Percentiles rank a stretch among this genome's conserved stretches.
These are phyloP conservation scores for Leptographium wingfieldii DNA, from an alignment of 2,329 filamentous ascomycete species.

Conservation along the genomic window DNA sequence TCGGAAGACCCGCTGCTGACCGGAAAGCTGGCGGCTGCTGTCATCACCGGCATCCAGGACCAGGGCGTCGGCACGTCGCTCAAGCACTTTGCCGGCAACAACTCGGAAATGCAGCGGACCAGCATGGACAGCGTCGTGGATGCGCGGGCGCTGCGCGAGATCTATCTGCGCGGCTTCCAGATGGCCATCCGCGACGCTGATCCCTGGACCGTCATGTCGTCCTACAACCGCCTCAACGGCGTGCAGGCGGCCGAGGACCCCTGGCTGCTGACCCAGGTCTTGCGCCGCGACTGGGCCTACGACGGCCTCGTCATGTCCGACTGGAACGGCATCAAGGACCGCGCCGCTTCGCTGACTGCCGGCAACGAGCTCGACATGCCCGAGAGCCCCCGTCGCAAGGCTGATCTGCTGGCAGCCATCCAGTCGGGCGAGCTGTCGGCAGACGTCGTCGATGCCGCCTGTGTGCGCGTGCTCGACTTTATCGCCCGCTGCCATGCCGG, in stretches of 20 bases:
- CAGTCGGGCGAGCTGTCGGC: not conserved
- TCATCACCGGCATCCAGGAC: not conserved
- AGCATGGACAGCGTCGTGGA: slow-evolving; percentile 52
- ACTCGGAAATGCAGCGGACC: slow-evolving; percentile 56
- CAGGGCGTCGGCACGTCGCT: slow-evolving; percentile 4
- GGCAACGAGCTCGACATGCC: slow-evolving; percentile 48
- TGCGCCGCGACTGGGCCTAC: slow-evolving; percentile 48
- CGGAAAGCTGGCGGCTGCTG: slow-evolving; percentile 19
- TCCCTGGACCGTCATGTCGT: slow-evolving; percentile 56
- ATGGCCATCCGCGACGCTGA: slow-evolving; percentile 57
- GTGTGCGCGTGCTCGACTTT: slow-evolving; percentile 26
- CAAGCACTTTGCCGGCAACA: slow-evolving; percentile 50
- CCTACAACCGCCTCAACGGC: slow-evolving; percentile 56
- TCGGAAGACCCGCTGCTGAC: slow-evolving; percentile 25
- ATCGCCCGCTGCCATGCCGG: not conserved
- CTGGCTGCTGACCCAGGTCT: slow-evolving; percentile 40
- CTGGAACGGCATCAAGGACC: slow-evolving; percentile 45
- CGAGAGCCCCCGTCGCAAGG: not conserved
- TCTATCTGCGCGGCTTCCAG: slow-evolving; percentile 62
- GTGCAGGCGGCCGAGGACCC: slow-evolving; percentile 45
- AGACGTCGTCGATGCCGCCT: slow-evolving; percentile 42
- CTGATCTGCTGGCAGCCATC: not conserved
- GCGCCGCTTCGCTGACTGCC: slow-evolving; percentile 37
- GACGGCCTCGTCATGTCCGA: slow-evolving; percentile 46
- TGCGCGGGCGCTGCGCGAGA: slow-evolving; percentile 52